Conservation (phyloP, 257 asterid species). For the Gentiana macrophylla region DNA sequence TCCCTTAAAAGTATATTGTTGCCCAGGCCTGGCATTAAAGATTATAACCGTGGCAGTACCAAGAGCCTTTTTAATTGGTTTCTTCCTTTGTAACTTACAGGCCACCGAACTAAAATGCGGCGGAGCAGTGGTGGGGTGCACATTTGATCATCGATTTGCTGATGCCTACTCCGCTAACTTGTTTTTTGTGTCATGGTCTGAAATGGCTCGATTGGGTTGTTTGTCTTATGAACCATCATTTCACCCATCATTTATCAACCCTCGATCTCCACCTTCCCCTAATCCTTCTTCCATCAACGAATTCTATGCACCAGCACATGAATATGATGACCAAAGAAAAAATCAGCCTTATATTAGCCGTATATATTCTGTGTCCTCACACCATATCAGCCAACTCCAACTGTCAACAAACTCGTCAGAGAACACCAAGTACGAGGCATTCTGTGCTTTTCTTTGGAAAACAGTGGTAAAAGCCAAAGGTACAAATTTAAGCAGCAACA, state of each 20-base stretch:
- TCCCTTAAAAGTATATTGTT: too few relatives aligned
- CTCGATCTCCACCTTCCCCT: slow-evolving; percentile 31
- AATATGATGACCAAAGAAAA: slow-evolving; percentile 1
- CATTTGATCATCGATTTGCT: slow-evolving; percentile 52
- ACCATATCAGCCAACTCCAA: slow-evolving; percentile 26
- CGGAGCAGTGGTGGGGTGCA: slow-evolving; percentile 48
- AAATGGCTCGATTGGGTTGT: slow-evolving; percentile 29
- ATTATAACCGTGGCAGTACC: too few relatives aligned
- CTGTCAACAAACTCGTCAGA: slow-evolving; percentile 22
- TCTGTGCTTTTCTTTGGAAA: slow-evolving; percentile 62
- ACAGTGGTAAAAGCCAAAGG: slow-evolving; percentile 12
- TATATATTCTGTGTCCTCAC: slow-evolving; percentile 39
- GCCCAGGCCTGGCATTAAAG: too few relatives aligned
- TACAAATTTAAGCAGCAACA: neutral
- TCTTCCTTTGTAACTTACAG: slow-evolving; percentile 11
- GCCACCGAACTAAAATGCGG: slow-evolving; percentile 46
- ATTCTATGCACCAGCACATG: slow-evolving; percentile 23
- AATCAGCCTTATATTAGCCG: slow-evolving; percentile 32
- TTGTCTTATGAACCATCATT: slow-evolving; percentile 37
- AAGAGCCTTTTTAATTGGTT: too few relatives aligned
- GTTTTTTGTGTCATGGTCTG: slow-evolving; percentile 59
- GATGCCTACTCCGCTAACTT: slow-evolving; percentile 69
- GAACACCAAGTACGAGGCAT: slow-evolving; percentile 41
- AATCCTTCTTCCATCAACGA: slow-evolving; percentile 18
- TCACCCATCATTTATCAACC: slow-evolving; percentile 41